phyloP scores from a whole-genome alignment of 2,329 filamentous ascomycete genomes.

The Cladosporium sp. region DNA sequence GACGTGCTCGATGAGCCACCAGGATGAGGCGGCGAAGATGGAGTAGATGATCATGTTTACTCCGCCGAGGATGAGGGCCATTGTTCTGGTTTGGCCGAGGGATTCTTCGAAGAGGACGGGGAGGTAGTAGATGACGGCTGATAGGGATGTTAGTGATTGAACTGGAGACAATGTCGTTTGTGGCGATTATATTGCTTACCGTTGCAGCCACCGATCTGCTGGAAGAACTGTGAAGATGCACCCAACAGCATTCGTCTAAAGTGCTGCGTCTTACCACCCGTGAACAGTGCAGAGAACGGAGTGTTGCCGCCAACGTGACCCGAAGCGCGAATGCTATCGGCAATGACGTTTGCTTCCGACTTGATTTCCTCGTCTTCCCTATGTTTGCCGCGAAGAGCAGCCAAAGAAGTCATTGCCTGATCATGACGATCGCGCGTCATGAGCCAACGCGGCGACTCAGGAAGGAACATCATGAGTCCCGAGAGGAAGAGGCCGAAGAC shows the following conservation, averaged over 20 bases:
- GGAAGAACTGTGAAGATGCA: slow-evolving; percentile 9
- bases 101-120: slow-evolving; percentile 40
- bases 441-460: slow-evolving; percentile 16
- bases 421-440: slow-evolving; percentile 8
- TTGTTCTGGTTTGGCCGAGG: slow-evolving; percentile 51
- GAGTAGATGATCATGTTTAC: slow-evolving; percentile 22
- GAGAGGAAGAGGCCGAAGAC: slow-evolving; percentile 11
- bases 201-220: slow-evolving; percentile 18
- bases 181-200: neutral
- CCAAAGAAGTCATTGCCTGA: slow-evolving; percentile 10
- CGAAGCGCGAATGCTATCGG: slow-evolving; percentile 6
- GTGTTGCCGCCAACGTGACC: slow-evolving; percentile 8
- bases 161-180: neutral
- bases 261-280: slow-evolving; percentile 9
- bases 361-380: slow-evolving; percentile 7
- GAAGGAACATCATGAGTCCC: slow-evolving; percentile 11
- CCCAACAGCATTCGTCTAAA: slow-evolving; percentile 7
- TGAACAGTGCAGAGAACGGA: slow-evolving; percentile 6
- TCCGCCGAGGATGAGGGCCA: slow-evolving; percentile 59
- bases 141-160: neutral
- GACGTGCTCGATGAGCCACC: slow-evolving; percentile 60
- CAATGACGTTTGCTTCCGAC: slow-evolving; percentile 4
- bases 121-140: slow-evolving; percentile 24
- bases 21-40: slow-evolving; percentile 46
- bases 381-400: slow-evolving; percentile 6